phyloP scores from a whole-genome alignment of 106 monocot species.

The Triglochin maritima region DNA sequence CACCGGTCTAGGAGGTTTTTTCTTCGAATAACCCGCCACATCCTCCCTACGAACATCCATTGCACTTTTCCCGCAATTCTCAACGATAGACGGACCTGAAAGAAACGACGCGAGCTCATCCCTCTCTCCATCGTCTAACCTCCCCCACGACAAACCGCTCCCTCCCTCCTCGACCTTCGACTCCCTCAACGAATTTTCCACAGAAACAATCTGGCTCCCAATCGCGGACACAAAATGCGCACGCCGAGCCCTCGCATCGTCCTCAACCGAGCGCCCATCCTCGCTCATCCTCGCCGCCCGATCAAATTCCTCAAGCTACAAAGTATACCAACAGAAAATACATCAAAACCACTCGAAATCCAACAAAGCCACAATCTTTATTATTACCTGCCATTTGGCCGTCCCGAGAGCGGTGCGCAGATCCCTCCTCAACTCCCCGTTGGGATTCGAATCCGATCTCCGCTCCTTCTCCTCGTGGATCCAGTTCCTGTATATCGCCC shows the following conservation, averaged over 20 bases:
- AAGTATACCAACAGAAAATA: neutral
- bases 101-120: constrained; percentile 25
- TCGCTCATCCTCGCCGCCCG: constrained; percentile 9
- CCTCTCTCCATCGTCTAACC: constrained; percentile 20
- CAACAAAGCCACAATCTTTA: neutral
- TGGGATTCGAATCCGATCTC: neutral
- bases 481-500: constrained; percentile 21
- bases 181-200: constrained; percentile 17
- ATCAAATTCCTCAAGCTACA: constrained; percentile 24
- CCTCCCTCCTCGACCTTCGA: constrained; percentile 5
- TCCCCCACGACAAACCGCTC: constrained; percentile 8
- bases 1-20: constrained; percentile 9
- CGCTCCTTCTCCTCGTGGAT: constrained; percentile 11
- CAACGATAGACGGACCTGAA: neutral
- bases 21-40: constrained; percentile 6
- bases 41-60: neutral
- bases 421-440: constrained; percentile 15
- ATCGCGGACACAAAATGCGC: constrained; percentile 19
- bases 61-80: neutral
- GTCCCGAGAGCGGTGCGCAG: constrained; percentile 26
- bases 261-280: neutral
- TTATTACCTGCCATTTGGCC: constrained; percentile 23
- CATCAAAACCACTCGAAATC: neutral
- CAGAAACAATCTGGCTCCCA: constrained; percentile 12
- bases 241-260: constrained; percentile 13